Conservation (phyloP, 495 filamentous ascomycete genomes). For the Aspergillus ostianus region DNA sequence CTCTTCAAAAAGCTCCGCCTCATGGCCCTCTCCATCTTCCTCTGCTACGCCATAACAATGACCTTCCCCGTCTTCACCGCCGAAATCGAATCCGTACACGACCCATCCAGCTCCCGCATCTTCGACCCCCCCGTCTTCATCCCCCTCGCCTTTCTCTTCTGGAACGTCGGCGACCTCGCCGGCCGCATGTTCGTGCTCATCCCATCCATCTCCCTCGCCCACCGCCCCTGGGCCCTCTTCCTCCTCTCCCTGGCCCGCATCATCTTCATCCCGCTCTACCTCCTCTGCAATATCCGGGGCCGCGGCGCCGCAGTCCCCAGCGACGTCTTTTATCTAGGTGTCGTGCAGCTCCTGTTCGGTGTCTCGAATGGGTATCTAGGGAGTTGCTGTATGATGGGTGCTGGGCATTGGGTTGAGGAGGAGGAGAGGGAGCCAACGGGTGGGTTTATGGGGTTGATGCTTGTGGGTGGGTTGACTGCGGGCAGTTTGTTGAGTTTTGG, state of each 20-base stretch:
- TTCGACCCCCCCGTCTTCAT: constrained; percentile 77
- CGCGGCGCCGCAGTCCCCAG: constrained; percentile 66
- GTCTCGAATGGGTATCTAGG: constrained; percentile 82
- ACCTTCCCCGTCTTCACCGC: constrained; percentile 90
- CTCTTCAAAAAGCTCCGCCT: constrained; percentile 74
- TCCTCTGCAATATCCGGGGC: constrained; percentile 81
- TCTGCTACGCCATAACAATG: constrained; percentile 85
- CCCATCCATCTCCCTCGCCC: constrained; percentile 57
- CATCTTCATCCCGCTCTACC: constrained; percentile 78
- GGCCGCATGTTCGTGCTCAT: constrained; percentile 71
- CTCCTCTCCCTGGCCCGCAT: constrained; percentile 59
- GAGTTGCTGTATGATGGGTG: constrained; percentile 86
- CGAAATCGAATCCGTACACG: constrained; percentile 67
- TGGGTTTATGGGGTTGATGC: constrained; percentile 88
- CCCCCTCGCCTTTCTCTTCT: constrained; percentile 85
- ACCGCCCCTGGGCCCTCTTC: constrained; percentile 63
- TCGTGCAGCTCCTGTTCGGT: constrained; percentile 84
- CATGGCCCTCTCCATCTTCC: constrained; percentile 66
- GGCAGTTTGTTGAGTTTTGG: constrained; percentile 90
- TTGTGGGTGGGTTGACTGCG: constrained; percentile 76
- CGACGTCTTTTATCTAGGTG: constrained; percentile 81
- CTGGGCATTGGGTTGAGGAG: constrained; percentile 70
- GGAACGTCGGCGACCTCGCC: constrained; percentile 85
- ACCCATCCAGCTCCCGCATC: constrained; percentile 52
- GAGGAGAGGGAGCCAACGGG: constrained; percentile 85